Base-by-base conservation (phyloP, 2,329 filamentous ascomycete genomes). In the Phialophora tarda region DNA sequence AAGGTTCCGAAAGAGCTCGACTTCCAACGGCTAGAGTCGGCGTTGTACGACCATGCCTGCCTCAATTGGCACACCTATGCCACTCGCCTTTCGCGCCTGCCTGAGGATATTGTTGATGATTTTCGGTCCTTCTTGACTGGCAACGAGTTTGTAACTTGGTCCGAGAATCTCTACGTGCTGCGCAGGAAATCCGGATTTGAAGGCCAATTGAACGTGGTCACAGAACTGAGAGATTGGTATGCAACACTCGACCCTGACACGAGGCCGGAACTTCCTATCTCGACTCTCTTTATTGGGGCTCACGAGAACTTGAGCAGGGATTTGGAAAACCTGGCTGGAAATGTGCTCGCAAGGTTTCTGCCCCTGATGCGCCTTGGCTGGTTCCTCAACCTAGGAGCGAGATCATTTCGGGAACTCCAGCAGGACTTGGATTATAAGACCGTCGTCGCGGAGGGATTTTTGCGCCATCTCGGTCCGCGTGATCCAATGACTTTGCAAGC, bases 111-210 rank as follows among this genome's bases (percentile, higher is more conserved):
- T 54, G 50, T 26, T 11, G 50, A 54, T 14, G 50, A 54, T 7
- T 24, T 54, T 2, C 50, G 50, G 21, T 24, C 23, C 7, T 54
- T 54, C 50, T 24, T 26, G 14, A 11, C 0, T 23, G n/a, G 50
- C 12, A 54, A 54, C 26, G 50, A 54, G 50, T 28, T 54, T 54
- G 50, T 54, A 17, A 54, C 50, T 24, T 26, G 50, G 50, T 54
- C 50, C 0, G 50, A 54, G 50, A 54, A 54, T 24, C 26, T 54
- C n/a, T 54, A 54, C 21, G 2, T 54, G 26, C 21, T 54, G 24
- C 50, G 50, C 50, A 54, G 30, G 24, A 54, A 54, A 11, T 54
- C 50, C 7, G 26, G 50, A 17, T 24, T 54, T 24, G 50, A 54
- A 54, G 50, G 50, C 21, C 50, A 26, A 24, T 24, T 54, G 26